Evolutionary conservation across 768 basidiomycete species (phyloP), one percentile per base, ranked within the genome.

Genomic region (Pilatotrama ljubarskyi): DNA sequence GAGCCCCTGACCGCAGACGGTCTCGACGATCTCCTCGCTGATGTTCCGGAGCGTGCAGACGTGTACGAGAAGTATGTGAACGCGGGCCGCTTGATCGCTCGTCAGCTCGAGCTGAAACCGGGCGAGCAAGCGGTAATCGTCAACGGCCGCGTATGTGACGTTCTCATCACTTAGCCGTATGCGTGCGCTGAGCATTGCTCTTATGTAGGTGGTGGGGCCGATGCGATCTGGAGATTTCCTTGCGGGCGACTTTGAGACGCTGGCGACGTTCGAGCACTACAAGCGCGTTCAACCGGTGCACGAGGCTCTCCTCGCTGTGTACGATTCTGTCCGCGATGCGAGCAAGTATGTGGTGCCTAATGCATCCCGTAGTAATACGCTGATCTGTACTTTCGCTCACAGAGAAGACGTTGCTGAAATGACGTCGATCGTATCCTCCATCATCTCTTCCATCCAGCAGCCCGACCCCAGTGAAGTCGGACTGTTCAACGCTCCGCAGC

Each of bases 381-480:
- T 62, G 35, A 38, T n/a, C n/a, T n/a, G n/a, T n/a, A n/a, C n/a
- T n/a, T n/a, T n/a, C n/a, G 26, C 5, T 17, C 36, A 17, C 62
- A 94, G 88, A 51, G 73, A 74, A 17, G 75, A 78, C 5, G 81
- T 80, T 49, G 81, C 88, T 0, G 76, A 90, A 50, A 63, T 91
- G 10, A 78, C 90, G 38, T 81, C 87, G 0, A 79, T 84, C 72
- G 78, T 85, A 1, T 82, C 90, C 0, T 92, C 93, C 0, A 78
- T 93, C 25, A 76, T 97, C 18, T 83, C 90, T 1, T 75, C 85
- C 0, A 85, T 86, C 54, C 86, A 87, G 61, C 78, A 83, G 11
- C 87, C 87, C 5, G 91, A 93, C 65, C 86, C 82, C 29, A 91
- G 84, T 53, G 87, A 88, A 62, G 78, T 74, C 18, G 90, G 90